phyloP scores from a whole-genome alignment of 2,329 filamentous ascomycete species.

The Aspergillus pseudotamarii region DNA sequence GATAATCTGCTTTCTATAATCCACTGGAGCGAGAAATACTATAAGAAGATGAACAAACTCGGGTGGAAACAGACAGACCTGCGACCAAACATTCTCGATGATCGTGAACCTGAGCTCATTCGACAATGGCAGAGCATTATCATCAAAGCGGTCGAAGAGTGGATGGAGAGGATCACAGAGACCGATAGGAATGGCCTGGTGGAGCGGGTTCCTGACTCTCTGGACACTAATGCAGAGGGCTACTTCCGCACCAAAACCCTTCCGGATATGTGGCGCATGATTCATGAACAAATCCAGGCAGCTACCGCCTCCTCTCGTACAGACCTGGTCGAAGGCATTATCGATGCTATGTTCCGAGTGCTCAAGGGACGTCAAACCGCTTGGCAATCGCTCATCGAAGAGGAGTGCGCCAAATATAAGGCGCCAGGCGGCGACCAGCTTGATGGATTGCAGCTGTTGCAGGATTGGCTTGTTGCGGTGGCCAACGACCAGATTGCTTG shows the following conservation, averaged over 20 bases:
- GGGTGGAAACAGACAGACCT: conserved; percentile 78
- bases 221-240: conserved; percentile 85
- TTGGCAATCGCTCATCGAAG: conserved; percentile 86
- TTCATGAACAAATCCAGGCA: conserved; percentile 86
- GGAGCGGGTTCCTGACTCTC: conserved; percentile 74
- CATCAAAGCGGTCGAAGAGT: conserved; percentile 92
- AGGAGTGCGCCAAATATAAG: conserved; percentile 78
- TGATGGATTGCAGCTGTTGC: conserved; percentile 72
- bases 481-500: conserved; percentile 99
- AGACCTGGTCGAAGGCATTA: conserved; percentile 91
- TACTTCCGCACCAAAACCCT: conserved; percentile 91
- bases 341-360: conserved; percentile 92
- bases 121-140: conserved; percentile 94
- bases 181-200: conserved; percentile 81
- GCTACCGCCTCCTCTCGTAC: conserved; percentile 81
- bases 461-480: conserved; percentile 93
- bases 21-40: conserved; percentile 94
- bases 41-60: conserved; percentile 90
- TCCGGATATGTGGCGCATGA: conserved; percentile 95
- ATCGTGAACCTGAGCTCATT: conserved; percentile 85
- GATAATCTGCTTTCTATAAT: conserved; percentile 89
- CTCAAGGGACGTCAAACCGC: conserved; percentile 79
- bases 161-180: conserved; percentile 90
- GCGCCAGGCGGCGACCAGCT: conserved; percentile 46
- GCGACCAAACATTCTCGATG: conserved; percentile 83